Base-by-base conservation (phyloP, 2,329 filamentous ascomycete species). In the Diaporthe eres region DNA sequence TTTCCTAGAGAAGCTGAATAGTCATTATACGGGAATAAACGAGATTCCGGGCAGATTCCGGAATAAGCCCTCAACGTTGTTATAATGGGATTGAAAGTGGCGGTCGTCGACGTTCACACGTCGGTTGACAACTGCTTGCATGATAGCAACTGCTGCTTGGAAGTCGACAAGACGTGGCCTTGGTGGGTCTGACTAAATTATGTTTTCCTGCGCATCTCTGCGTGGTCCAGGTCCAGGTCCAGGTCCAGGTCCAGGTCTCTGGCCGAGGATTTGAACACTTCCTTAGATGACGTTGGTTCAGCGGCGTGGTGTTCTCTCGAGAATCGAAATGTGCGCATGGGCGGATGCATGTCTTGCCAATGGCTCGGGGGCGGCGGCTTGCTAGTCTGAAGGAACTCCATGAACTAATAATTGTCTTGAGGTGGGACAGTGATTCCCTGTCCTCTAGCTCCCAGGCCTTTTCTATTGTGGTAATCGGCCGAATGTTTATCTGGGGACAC, bases 1-100 rank as follows among this genome's bases (percentile, higher is more conserved):
- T 6, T 22, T 22, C 10, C 2, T 47, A 31, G n/a, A 10, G 1
- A 37, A 31, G 31, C 1, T 31, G 31, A 31, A 31, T 1, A 1
- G 1, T 31, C 31, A 1, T 31, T 31, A 31, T 31, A 31, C 17
- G 15, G 12, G 19, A 3, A 51, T 13, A 9, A 37, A 37, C 22
- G 28, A n/a, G 28, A 12, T 25, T 1, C 58, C 39, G 1, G 1
- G 8, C n/a, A 63, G n/a, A 15, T 4, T 6, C 2, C 17, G 8
- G 17, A 0, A 1, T 3, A 28, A 2, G 13, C 10, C 8, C 2
- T 19, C n/a, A 25, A 25, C 7, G 1, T 28, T 25, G n/a, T 7
- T 39, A 0, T 39, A 1, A 19, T 2, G 58, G 25, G 37, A 28
- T 5, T 10, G 57, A 12, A 34, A 8, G 31, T 7, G 34, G 57